phyloP scores from a whole-genome alignment of 257 asterid genomes.

The Scutellaria baicalensis region DNA sequence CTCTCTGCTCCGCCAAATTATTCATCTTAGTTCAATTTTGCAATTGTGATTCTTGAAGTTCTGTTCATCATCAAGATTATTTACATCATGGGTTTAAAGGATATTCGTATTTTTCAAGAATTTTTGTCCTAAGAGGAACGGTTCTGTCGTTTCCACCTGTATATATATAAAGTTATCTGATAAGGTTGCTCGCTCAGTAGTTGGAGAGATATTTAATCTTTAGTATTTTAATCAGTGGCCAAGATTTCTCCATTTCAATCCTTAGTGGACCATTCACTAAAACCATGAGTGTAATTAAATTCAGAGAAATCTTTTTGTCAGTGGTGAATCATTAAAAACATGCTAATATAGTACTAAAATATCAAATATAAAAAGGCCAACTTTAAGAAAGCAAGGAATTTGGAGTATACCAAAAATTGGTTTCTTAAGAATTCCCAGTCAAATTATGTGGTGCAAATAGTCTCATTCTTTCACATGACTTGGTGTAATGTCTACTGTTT shows the following conservation, averaged over 20 bases:
- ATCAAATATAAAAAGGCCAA: neutral
- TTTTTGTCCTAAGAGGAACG: neutral
- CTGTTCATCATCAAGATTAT: neutral
- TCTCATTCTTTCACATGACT: too few species aligned
- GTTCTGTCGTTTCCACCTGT: neutral
- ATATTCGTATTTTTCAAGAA: neutral
- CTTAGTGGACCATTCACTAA: neutral
- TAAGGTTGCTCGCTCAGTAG: constrained; percentile 5
- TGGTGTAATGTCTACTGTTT: too few species aligned
- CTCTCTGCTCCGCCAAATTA: neutral
- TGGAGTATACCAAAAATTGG: neutral
- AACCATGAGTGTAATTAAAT: neutral
- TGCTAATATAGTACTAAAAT: neutral
- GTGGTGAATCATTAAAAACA: neutral
- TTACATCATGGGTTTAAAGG: neutral
- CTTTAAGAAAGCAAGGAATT: neutral
- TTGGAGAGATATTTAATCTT: neutral
- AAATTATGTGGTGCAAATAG: neutral
- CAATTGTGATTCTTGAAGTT: neutral
- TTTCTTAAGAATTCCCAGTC: neutral
- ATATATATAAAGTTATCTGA: neutral
- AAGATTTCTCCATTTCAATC: neutral
- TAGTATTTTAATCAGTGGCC: neutral
- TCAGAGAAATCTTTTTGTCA: neutral
- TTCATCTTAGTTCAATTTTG: neutral